Base-by-base conservation (phyloP, 176 grass and related monocot genomes). In the Poa annua region DNA sequence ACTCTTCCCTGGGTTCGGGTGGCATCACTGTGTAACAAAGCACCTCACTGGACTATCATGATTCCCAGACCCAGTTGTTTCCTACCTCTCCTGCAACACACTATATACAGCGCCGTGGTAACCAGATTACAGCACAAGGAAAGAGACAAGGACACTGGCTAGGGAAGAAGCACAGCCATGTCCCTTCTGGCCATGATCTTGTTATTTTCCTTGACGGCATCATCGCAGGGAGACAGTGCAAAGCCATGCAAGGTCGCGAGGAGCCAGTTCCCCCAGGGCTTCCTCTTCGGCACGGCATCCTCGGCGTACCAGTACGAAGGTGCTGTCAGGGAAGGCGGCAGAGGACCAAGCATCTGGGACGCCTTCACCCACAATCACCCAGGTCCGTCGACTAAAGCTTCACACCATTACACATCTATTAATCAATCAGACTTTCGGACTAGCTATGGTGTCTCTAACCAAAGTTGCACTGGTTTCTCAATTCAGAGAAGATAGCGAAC, bases 241-340 rank as follows among this genome's bases (percentile, higher is more conserved):
- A 79, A 74, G 3, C 25, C 53, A 54, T n/a, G 48, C 6, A 57
- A 78, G 14, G 5, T 91, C 45, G 44, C 45, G 0, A 92, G 85
- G 78, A 92, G 84, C 17, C 62, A 80, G 4, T 94, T 94, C 68
- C 89, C 90, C 1, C 66, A 66, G 42, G 81, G 22, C 24, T 97
- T 97, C 68, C 38, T 92, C 88, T 97, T 97, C 19, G 94, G 92
- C 13, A 92, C 92, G 12, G 90, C 94, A 3, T 94, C 92, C 6
- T 97, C 94, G 0, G 92, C 94, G 0, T 97, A 97, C 81, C 94
- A 98, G 95, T 98, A 93, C 42, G 95, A 98, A 93, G 95, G 95
- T 25, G 90, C 86, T 33, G 85, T 49, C 22, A 77, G 36, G 42
- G 92, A 88, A 88, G 90, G 83, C 21, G 90, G 92, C 39, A 88